Base-by-base conservation (phyloP, 306 rosid species). In the Fagus crenata region DNA sequence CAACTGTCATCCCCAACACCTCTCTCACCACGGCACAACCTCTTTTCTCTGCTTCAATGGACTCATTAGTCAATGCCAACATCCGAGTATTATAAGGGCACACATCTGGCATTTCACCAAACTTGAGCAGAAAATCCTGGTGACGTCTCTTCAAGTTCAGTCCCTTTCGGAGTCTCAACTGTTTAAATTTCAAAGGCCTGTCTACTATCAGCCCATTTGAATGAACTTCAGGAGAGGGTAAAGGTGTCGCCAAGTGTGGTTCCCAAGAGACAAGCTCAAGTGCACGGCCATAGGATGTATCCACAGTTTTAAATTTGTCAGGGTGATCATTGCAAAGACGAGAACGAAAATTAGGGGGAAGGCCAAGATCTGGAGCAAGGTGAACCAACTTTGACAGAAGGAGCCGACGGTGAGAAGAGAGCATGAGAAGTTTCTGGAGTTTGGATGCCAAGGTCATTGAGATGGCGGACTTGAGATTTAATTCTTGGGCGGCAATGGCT, bases 391-490 rank as follows among this genome's bases (percentile, higher is more conserved):
- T 94, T 11, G 97, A 82, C 61, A 94, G 70, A 73, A 94, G 87
- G 36, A 94, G 80, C 73, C 88, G 83, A 53, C 36, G 88, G 83
- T 89, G 90, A 65, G 97, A 83, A 74, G 96, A 94, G 43, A 94
- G 81, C 97, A 94, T 94, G 49, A 94, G 97, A 63, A 94, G 90
- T 46, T 90, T 94, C 75, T 94, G 98, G 74, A 94, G 96, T 81
- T 94, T 94, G 71, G 63, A 67, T 39, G 95, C 98, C 91, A 94
- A 81, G 53, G 69, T 76, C 43, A 72, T 83, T 13, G 96, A 90
- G 75, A 87, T 81, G 28, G 85, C 77, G n/a, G 80, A 80, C 77
- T 88, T 86, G 77, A 89, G 83, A 46, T 67, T 73, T 72, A 81
- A 79, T 71, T 94, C 97, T 86, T 88, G 77, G 55, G 90, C 69